Evolutionary conservation across 768 basidiomycete genomes (phyloP).

Genomic region (Piloderma croceum): DNA sequence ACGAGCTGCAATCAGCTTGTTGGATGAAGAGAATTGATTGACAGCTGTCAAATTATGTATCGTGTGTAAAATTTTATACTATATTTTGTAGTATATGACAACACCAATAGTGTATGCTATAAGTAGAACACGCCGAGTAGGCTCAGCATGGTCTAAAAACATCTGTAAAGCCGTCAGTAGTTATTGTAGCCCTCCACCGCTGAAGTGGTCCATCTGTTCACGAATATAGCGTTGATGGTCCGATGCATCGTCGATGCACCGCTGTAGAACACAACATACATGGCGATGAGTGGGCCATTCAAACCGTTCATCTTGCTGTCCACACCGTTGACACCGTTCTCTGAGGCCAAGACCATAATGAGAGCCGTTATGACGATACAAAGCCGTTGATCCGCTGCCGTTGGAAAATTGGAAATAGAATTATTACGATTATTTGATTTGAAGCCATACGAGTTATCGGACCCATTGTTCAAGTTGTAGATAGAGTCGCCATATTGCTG

Average conservation of each 20-base stretch:
- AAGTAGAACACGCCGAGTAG: constrained; percentile 83
- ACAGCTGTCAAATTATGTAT: too few species aligned
- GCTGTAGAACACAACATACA: constrained; percentile 96
- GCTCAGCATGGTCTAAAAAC: constrained; percentile 94
- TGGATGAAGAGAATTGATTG: too few species aligned
- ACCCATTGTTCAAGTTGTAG: constrained; percentile 40
- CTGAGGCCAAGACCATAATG: constrained; percentile 69
- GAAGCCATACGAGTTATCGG: constrained; percentile 54
- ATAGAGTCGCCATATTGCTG: constrained; percentile 56
- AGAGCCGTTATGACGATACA: constrained; percentile 72
- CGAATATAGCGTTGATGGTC: constrained; percentile 96
- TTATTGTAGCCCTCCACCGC: constrained; percentile 85
- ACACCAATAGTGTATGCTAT: constrained; percentile 99
- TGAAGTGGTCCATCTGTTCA: constrained; percentile 97
- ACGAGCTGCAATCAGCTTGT: too few species aligned
- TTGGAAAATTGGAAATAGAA: constrained; percentile 30
- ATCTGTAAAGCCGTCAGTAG: constrained; percentile 49
- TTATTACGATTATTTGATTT: constrained; percentile 31
- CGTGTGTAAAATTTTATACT: too few species aligned
- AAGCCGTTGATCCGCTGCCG: constrained; percentile 59
- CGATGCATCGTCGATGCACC: constrained; percentile 97
- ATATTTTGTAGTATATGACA: too few species aligned
- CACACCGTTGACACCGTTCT: constrained; percentile 43
- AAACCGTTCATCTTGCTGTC: constrained; percentile 85
- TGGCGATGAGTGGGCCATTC: constrained; percentile 93